Conservation (phyloP, 2,329 filamentous ascomycete species). For the Ophiostoma sp. region DNA sequence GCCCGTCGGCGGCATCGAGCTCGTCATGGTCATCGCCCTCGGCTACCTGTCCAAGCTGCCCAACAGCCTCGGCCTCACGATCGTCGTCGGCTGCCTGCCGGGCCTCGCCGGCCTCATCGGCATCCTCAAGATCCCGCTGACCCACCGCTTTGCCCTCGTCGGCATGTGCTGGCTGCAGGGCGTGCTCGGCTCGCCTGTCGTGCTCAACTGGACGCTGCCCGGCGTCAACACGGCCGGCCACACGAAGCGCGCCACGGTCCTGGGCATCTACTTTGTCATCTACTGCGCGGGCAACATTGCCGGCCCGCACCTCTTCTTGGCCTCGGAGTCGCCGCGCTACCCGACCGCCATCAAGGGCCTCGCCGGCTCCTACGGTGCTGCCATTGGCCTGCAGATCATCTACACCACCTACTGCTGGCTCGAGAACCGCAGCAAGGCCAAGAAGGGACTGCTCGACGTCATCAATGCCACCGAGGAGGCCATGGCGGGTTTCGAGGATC, state of each 20-base stretch:
- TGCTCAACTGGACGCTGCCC: conserved; percentile 48
- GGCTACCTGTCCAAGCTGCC: conserved; percentile 43
- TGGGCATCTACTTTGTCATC: conserved; percentile 41
- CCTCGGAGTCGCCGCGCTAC: conserved; percentile 23
- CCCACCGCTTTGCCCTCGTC: not conserved
- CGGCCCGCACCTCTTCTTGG: conserved; percentile 25
- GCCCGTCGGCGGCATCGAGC: conserved; percentile 36
- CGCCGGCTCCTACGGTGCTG: conserved; percentile 22
- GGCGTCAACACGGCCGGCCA: conserved; percentile 45
- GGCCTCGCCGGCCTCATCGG: conserved; percentile 44
- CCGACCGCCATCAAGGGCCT: conserved; percentile 25
- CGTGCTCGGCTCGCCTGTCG: conserved; percentile 42
- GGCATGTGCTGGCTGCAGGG: conserved; percentile 6
- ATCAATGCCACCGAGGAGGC: conserved; percentile 19
- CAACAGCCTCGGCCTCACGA: conserved; percentile 32
- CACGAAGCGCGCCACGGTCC: conserved; percentile 46
- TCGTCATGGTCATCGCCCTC: conserved; percentile 30
- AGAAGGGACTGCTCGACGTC: conserved; percentile 17
- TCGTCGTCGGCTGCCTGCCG: conserved; percentile 26
- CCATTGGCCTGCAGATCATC: conserved; percentile 23
- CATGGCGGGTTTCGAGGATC: conserved; percentile 24
- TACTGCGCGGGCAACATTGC: conserved; percentile 25
- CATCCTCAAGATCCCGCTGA: conserved; percentile 40
- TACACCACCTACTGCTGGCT: conserved; percentile 23
- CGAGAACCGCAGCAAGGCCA: conserved; percentile 23